A percentile compares a stretch with the other conserved stretches of the same genome.
Evolutionary conservation across 176 grass and related monocot species (phyloP).

Genomic region (Pontederia crassipes): DNA sequence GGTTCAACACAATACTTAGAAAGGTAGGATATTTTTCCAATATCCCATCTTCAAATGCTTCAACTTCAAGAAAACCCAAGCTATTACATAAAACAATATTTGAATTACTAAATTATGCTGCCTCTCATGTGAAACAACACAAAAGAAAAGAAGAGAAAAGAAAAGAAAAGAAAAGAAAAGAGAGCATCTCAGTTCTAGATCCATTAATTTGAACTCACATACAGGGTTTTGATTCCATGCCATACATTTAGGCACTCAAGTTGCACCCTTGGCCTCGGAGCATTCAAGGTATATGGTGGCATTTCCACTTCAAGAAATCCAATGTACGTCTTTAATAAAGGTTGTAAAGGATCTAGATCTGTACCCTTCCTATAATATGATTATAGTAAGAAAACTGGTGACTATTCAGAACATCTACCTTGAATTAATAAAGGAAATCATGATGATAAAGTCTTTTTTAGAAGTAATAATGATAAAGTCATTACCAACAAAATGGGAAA

Average conservation of each 20-base stretch:
- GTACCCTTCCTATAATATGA: slow-evolving; percentile 47
- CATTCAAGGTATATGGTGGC: slow-evolving; percentile 42
- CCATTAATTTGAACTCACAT: slow-evolving; percentile 48
- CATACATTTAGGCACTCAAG: slow-evolving; percentile 77
- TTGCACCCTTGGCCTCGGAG: slow-evolving; percentile 59
- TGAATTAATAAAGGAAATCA: background rate
- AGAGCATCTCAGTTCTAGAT: slow-evolving; percentile 1
- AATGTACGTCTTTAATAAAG: slow-evolving; percentile 73
- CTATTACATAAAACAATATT: slow-evolving; percentile 29
- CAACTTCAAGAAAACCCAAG: slow-evolving; percentile 88
- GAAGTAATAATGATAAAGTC: background rate
- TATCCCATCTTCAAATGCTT: slow-evolving; percentile 90
- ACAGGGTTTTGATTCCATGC: slow-evolving; percentile 99
- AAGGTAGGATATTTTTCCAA: slow-evolving; percentile 91
- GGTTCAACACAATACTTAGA: slow-evolving; percentile 81
- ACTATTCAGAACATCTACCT: slow-evolving; percentile 12
- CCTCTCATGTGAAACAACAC: background rate
- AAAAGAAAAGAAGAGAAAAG: background rate
- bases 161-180: slow-evolving; percentile 7
- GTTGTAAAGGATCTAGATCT: slow-evolving; percentile 79
- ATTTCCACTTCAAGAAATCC: slow-evolving; percentile 69
- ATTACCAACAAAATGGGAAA: background rate
- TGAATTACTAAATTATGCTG: slow-evolving; percentile 4
- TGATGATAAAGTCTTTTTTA: background rate
- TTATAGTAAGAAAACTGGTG: slow-evolving; percentile 11